Base-by-base conservation (phyloP, 257 asterid species). In the Mitragyna speciosa region DNA sequence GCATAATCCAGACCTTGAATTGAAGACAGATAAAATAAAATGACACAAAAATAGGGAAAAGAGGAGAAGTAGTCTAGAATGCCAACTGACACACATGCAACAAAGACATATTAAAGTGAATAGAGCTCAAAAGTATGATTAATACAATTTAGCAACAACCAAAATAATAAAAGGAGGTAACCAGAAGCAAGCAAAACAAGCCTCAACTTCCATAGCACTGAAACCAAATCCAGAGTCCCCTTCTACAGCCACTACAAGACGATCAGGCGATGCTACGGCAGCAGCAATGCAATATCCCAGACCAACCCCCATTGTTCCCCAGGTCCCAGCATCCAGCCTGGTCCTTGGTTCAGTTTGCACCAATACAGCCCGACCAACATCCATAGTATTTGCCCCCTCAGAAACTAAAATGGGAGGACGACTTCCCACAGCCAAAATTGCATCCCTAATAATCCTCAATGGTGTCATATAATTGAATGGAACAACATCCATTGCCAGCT, bases 261-360 rank as follows among this genome's bases (percentile, higher is more conserved):
- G 87, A 63, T 86, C 96, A 75, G 97, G 98, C 2, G 89, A 85
- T 10, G 98, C 97, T 78, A 91, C 94, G 0, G 98, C 97, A 85
- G 98, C 98, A 49, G 98, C 98, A 85, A 94, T 93, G 91, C 98
- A 94, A 78, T 94, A 94, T 26, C 98, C 98, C 54, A 94, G 97
- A 56, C 98, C 98, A 71, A 94, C 96, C 51, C 98, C 98, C 98
- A 94, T 94, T 26, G 98, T 94, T 76, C 98, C 98, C 97, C 97
- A 94, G 9, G 98, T 94, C 85, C 98, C 98, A 0, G 97, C 97
- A 88, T 93, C 98, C 91, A 94, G 83, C 89, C 98, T 88, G 31
- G 97, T 93, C 83, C 98, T 86, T 12, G 97, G 97, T 84, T 94
- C 98, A 1, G 89, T 93, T 78, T 93, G 98, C 82, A 94, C 95